Evolutionary conservation across 148 eudicot genomes (phyloP), one percentile per base, ranked within the genome.

Genomic region (Polygonum maritimum): DNA sequence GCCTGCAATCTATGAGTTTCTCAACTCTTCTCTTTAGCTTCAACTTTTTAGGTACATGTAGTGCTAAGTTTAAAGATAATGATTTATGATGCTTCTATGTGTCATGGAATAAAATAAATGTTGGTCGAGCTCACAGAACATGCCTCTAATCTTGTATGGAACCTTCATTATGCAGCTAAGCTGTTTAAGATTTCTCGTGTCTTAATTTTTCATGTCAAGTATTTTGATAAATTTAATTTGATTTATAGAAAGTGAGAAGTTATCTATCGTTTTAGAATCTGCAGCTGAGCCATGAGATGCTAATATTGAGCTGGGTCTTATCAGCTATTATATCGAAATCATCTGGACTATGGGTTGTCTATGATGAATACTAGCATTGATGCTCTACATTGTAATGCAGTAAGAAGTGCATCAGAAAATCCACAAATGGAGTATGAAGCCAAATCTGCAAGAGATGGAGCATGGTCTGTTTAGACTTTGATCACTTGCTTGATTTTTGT

Each of bases 401-500:
- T 78, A 72, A 88, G 82, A 81, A 87, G 79, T 81, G 75, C 79
- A 48, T 75, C 97, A 5, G 98, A 91, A 70, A 86, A 79, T 82
- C 65, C 93, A 78, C 87, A 73, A 63, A 87, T 92, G 99, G 99
- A 96, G 87, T 96, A 91, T 78, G 99, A 96, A 92, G 99, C 98
- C 79, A 96, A 85, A 87, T 96, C 99, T 78, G 91, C 94, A 11
- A 91, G 98, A 78, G 99, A 96, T 87, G 99, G 99, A 77, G 99
- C 99, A 79, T 96, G 99, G 99, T 96, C 81, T 70, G 60, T 74
- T 55, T 44, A 67, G 21, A 7, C 44, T 5, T 38, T 67, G 44
- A 67, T 36, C 10, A 67, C 67, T 35, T 36, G 71, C 71, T 35
- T 67, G 71, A 35, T 67, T 36, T 41, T 67, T 67, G 21, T 60